Evolutionary conservation across 257 asterid genomes (phyloP).

Genomic region (Solanum corneliomulleri): DNA sequence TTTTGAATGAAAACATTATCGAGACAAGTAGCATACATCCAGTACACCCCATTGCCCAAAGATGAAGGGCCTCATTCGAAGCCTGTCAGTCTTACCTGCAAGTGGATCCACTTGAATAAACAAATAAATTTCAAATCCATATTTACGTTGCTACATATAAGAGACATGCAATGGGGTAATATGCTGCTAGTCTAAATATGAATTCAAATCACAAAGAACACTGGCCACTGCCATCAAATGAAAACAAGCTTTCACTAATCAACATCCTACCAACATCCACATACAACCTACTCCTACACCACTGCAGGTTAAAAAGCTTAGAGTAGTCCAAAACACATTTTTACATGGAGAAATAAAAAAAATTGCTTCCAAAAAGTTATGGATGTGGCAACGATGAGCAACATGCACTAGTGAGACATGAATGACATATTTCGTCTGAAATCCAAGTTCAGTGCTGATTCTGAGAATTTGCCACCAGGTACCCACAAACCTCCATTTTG

Average conservation of each 20-base stretch:
- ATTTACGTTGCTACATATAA: background rate
- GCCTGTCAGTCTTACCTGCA: no score
- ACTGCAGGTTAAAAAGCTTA: background rate
- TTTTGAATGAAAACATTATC: no score
- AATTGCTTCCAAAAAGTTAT: background rate
- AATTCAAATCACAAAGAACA: background rate
- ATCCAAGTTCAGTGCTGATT: conserved; percentile 46
- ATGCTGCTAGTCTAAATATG: background rate
- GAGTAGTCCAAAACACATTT: conserved; percentile 19
- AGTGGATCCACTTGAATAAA: no score
- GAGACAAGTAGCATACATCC: no score
- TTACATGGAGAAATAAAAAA: conserved; percentile 20
- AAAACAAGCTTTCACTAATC: background rate
- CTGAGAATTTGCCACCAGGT: conserved; percentile 45
- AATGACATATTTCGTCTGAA: conserved; percentile 32
- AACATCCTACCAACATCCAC: conserved; percentile 23
- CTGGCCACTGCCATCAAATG: background rate
- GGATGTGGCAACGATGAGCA: background rate
- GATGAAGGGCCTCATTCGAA: no score
- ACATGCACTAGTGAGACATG: conserved; percentile 22
- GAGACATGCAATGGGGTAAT: background rate
- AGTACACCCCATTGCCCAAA: no score
- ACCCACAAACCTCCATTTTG: conserved; percentile 48
- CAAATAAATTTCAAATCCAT: background rate
- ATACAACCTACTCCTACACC: conserved; percentile 16